Evolutionary conservation across 306 rosid species (phyloP).

Genomic region (Prunus persica): Prunus_persica_NCBIv2 NC_034011.1:23737001-23737500

Average conservation of each 20-base stretch:
- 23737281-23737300: not conserved
- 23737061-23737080: not conserved
- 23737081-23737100: not conserved
- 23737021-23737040: not conserved
- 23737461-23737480: not conserved
- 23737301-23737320: too few relatives aligned
- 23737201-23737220: not conserved
- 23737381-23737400: not conserved
- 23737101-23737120: not conserved
- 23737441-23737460: not conserved
- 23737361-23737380: not conserved
- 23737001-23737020: not conserved
- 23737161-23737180: not conserved
- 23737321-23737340: not conserved
- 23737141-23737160: not conserved
- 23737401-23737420: not conserved
- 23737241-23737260: not conserved
- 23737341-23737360: not conserved
- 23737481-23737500: not conserved
- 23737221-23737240: not conserved
- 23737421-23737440: not conserved
- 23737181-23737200: not conserved
- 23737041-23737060: not conserved
- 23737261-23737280: not conserved
- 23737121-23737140: not conserved